phyloP scores from a whole-genome alignment of 805 yeast genomes.

The Starmerella vaccinii region DNA sequence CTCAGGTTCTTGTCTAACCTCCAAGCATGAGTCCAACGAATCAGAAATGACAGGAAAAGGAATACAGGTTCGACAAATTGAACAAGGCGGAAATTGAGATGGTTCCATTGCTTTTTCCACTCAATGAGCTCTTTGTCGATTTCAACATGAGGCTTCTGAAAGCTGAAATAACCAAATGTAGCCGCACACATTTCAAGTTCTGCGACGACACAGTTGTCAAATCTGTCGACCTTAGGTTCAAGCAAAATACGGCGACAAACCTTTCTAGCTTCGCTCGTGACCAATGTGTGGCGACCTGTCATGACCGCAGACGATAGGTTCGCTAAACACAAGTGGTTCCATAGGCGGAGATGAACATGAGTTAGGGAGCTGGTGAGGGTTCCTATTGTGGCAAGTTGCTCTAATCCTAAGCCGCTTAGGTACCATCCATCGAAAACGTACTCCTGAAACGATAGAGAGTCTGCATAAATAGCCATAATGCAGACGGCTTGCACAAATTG shows the following conservation, averaged over 20 bases:
- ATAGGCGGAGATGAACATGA: conserved; percentile 52
- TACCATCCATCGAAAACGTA: conserved; percentile 60
- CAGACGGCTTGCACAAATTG: conserved; percentile 63
- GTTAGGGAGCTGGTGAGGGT: conserved; percentile 51
- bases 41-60: conserved; percentile 42
- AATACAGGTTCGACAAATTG: conserved; percentile 67
- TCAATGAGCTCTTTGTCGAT: conserved; percentile 41
- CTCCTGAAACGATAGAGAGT: conserved; percentile 45
- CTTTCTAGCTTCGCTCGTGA: conserved; percentile 50
- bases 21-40: conserved; percentile 9
- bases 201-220: conserved; percentile 74
- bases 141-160: conserved; percentile 28
- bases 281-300: conserved; percentile 48
- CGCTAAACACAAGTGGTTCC: conserved; percentile 60
- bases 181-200: conserved; percentile 55
- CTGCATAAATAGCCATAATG: conserved; percentile 53
- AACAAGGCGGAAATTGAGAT: conserved; percentile 55
- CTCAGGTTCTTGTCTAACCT: neutral
- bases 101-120: conserved; percentile 65
- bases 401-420: conserved; percentile 54
- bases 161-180: conserved; percentile 49
- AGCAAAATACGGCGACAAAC: conserved; percentile 50
- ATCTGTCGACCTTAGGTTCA: conserved; percentile 54
- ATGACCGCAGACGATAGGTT: conserved; percentile 35
- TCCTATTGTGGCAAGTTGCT: conserved; percentile 59